These are phyloP conservation scores for Alectoria sarmentosa DNA, from an alignment of 495 filamentous ascomycete genomes.

Conservation along the genomic window DNA sequence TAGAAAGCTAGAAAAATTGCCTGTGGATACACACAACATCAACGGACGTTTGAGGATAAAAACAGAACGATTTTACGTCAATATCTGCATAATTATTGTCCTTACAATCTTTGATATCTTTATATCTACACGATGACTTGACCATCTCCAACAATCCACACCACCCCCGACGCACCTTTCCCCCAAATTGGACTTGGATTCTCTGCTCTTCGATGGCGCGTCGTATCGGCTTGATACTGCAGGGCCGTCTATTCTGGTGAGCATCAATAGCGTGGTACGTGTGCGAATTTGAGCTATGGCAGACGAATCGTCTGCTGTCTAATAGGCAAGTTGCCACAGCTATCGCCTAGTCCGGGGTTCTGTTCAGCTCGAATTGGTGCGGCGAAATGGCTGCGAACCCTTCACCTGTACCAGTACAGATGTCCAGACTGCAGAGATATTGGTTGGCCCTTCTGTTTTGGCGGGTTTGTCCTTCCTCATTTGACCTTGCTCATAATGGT, in stretches of 20 bases:
- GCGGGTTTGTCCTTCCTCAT: constrained; percentile 33
- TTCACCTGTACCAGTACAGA: background rate
- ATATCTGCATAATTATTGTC: background rate
- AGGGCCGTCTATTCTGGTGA: no score
- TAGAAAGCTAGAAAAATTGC: background rate
- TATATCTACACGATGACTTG: background rate
- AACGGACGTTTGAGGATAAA: background rate
- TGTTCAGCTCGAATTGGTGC: background rate
- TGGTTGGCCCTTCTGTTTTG: background rate
- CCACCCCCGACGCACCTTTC: background rate
- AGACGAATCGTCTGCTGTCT: background rate
- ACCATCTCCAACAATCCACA: background rate
- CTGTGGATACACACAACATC: background rate
- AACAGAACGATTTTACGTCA: background rate
- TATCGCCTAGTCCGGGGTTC: background rate
- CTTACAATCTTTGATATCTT: background rate
- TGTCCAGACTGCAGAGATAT: background rate
- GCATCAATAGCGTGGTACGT: no score
- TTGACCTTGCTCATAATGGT: constrained; percentile 89
- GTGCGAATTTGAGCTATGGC: no score
- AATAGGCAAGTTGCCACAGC: background rate
- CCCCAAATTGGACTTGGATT: no score
- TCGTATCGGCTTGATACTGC: no score
- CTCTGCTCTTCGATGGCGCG: no score
- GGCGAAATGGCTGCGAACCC: background rate